Conservation (phyloP, 495 filamentous ascomycete genomes). For the Usnea hakonensis region DNA sequence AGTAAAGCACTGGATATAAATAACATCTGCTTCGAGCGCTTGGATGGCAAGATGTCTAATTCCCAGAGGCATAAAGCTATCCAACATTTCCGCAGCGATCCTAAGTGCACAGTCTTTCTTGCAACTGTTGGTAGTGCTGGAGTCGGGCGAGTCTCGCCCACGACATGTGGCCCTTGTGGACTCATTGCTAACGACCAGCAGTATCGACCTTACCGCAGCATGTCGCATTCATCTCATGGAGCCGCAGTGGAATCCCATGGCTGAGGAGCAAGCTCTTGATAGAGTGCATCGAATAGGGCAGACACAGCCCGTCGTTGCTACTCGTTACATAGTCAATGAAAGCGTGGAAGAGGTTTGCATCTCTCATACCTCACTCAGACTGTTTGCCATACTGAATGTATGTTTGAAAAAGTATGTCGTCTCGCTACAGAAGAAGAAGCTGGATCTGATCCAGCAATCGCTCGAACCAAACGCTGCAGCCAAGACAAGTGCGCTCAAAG, state of each 20-base stretch:
- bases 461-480: neutral
- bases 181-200: neutral
- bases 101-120: conserved; percentile 8
- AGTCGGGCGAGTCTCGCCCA: neutral
- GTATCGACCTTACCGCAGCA: conserved; percentile 25
- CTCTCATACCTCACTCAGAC: neutral
- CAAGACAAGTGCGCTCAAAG: neutral
- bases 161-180: too few species aligned
- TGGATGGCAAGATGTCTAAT: conserved; percentile 6
- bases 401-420: conserved; percentile 4
- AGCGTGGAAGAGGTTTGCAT: conserved; percentile 4
- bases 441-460: conserved; percentile 13
- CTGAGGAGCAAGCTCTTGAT: conserved; percentile 27
- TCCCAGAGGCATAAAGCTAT: conserved; percentile 3
- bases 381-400: neutral
- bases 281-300: conserved; percentile 26
- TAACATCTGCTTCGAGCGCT: conserved; percentile 22
- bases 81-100: neutral
- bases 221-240: conserved; percentile 26
- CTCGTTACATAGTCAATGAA: conserved; percentile 23
- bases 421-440: conserved; percentile 7
- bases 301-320: conserved; percentile 17
- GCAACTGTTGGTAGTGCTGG: conserved; percentile 10
- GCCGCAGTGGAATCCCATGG: conserved; percentile 28
- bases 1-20: conserved; percentile 16